These are phyloP conservation scores for Remersonia thermophila DNA, from an alignment of 2,329 filamentous ascomycete species.

Conservation along the genomic window DNA sequence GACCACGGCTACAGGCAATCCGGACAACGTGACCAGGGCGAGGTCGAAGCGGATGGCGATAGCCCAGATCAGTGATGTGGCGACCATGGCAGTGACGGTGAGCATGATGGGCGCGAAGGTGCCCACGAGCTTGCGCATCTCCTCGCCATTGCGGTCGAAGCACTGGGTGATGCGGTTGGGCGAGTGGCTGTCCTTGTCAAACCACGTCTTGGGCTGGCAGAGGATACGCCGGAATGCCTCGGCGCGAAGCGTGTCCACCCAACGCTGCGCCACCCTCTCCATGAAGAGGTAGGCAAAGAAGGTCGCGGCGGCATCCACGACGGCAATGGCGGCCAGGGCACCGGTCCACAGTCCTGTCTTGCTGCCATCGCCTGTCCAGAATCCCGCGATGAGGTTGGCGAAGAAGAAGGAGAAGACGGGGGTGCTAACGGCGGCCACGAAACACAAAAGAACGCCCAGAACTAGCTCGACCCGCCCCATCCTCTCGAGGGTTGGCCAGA, in stretches of 20 bases:
- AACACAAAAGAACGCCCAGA: constrained; percentile 46
- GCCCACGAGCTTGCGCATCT: constrained; percentile 72
- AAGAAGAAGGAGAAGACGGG: constrained; percentile 46
- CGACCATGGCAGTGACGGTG: constrained; percentile 53
- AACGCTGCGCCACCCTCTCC: constrained; percentile 59
- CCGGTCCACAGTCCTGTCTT: constrained; percentile 55
- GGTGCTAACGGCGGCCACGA: constrained; percentile 48
- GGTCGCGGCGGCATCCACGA: constrained; percentile 51
- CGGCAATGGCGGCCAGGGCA: constrained; percentile 53
- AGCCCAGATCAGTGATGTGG: constrained; percentile 62
- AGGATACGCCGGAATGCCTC: constrained; percentile 59
- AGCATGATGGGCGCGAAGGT: constrained; percentile 62
- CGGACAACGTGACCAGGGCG: constrained; percentile 61
- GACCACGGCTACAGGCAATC: constrained; percentile 53
- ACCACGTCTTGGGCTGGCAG: constrained; percentile 67
- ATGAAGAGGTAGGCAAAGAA: constrained; percentile 60
- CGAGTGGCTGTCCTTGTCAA: constrained; percentile 55
- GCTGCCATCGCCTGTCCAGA: constrained; percentile 45
- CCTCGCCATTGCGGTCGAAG: constrained; percentile 72
- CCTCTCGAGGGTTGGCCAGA: constrained; percentile 53
- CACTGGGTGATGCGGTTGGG: constrained; percentile 53
- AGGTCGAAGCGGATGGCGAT: constrained; percentile 66
- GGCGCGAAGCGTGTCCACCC: constrained; percentile 60
- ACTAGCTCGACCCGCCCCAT: constrained; percentile 42
- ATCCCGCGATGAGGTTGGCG: constrained; percentile 46